phyloP scores from a whole-genome alignment of 768 basidiomycete species.

The Mycena latifolia region DNA sequence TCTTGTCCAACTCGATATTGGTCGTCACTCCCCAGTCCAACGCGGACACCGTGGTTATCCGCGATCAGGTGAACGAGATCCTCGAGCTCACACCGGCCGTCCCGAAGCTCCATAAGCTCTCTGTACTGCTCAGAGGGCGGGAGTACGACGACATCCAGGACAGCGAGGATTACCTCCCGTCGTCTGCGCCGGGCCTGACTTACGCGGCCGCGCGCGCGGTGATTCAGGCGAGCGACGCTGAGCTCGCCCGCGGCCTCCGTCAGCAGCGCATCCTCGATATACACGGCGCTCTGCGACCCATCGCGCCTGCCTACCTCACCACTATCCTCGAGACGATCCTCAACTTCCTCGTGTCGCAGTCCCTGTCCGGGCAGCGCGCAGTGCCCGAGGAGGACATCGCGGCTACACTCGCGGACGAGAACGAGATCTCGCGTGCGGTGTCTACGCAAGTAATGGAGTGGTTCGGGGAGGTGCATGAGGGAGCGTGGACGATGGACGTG shows the following conservation, averaged over 20 bases:
- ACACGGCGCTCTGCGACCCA: slow-evolving; percentile 78
- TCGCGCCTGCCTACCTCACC: slow-evolving; percentile 74
- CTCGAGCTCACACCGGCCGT: slow-evolving; percentile 86
- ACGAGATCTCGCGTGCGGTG: slow-evolving; percentile 74
- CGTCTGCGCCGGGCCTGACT: slow-evolving; percentile 52
- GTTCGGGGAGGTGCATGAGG: slow-evolving; percentile 76
- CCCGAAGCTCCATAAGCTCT: slow-evolving; percentile 80
- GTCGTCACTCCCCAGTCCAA: slow-evolving; percentile 68
- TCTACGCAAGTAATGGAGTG: slow-evolving; percentile 81
- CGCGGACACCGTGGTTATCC: slow-evolving; percentile 70
- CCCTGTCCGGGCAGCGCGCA: slow-evolving; percentile 58
- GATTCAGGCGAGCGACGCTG: slow-evolving; percentile 87
- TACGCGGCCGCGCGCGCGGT: slow-evolving; percentile 72
- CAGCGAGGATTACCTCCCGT: slow-evolving; percentile 42
- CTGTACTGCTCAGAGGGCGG: slow-evolving; percentile 67
- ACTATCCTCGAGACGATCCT: slow-evolving; percentile 82
- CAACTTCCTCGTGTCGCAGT: slow-evolving; percentile 76
- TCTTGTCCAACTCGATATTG: slow-evolving; percentile 88
- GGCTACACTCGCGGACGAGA: slow-evolving; percentile 74
- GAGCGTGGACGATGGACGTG: slow-evolving; percentile 76
- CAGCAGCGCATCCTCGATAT: slow-evolving; percentile 81
- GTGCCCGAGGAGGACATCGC: slow-evolving; percentile 72
- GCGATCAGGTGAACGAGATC: slow-evolving; percentile 86
- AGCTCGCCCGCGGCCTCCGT: slow-evolving; percentile 73
- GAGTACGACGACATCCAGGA: slow-evolving; percentile 81